These are phyloP conservation scores for Scolecobasidium constrictum DNA, from an alignment of 2,329 filamentous ascomycete species.

Conservation along the genomic window DNA sequence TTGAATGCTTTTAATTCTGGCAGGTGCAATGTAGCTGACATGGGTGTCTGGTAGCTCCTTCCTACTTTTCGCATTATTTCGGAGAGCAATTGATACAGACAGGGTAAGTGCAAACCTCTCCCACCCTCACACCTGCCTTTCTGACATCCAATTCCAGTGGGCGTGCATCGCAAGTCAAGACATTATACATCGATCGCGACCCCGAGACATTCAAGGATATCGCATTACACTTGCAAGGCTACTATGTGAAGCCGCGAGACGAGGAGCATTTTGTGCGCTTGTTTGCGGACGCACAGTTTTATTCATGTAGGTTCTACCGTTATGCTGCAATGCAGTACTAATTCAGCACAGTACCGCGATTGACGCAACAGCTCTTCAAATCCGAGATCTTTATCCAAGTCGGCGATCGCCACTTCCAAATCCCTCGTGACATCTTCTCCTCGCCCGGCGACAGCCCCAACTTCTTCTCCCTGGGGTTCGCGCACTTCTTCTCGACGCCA, in stretches of 20 bases:
- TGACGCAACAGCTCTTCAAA: slow-evolving; percentile 85
- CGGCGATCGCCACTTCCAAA: slow-evolving; percentile 76
- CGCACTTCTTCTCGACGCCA: slow-evolving; percentile 72
- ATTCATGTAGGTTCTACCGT: slow-evolving; percentile 50
- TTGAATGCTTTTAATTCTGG: slow-evolving; percentile 1
- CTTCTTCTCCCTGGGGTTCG: slow-evolving; percentile 87
- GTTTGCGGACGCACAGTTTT: slow-evolving; percentile 93
- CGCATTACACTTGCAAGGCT: slow-evolving; percentile 78
- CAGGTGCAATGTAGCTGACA: no score
- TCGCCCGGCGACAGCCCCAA: slow-evolving; percentile 86
- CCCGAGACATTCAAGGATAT: slow-evolving; percentile 84
- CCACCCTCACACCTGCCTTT: no score
- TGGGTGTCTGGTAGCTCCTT: slow-evolving; percentile 69
- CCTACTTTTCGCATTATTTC: slow-evolving; percentile 94
- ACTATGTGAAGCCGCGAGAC: slow-evolving; percentile 73
- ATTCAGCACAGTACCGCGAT: slow-evolving; percentile 56
- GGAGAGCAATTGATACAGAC: slow-evolving; percentile 63
- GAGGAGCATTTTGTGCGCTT: slow-evolving; percentile 82
- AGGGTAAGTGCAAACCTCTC: no score
- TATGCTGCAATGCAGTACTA: slow-evolving; percentile 8
- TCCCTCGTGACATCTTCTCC: slow-evolving; percentile 78
- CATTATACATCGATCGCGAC: slow-evolving; percentile 91
- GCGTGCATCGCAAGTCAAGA: slow-evolving; percentile 53
- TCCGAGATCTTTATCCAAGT: slow-evolving; percentile 89
- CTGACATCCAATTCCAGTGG: no score